These are phyloP conservation scores for Umbilicus rupestris DNA, from an alignment of 164 flowering plant genomes.

Conservation along the genomic window DNA sequence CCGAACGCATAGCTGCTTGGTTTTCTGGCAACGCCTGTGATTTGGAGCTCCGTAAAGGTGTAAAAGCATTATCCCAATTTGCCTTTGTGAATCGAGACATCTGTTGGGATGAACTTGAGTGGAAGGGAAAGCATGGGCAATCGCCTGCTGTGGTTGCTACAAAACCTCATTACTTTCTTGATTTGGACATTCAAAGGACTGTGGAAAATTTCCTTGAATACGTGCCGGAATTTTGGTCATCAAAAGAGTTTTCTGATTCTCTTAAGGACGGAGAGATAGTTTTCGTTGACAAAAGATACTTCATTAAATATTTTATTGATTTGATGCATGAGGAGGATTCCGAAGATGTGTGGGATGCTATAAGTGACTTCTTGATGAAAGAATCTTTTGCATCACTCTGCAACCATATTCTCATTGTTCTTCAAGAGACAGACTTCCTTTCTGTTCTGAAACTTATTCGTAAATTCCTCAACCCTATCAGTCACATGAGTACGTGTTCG, in stretches of 20 bases:
- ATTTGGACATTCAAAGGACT: conserved; percentile 68
- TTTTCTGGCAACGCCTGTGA: conserved; percentile 46
- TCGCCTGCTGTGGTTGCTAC: conserved; percentile 97
- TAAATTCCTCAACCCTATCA: conserved; percentile 23
- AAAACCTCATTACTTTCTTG: conserved; percentile 95
- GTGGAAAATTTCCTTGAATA: conserved; percentile 82
- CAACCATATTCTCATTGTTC: conserved; percentile 61
- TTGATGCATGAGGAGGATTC: conserved; percentile 67
- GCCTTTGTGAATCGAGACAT: conserved; percentile 82
- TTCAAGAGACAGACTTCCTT: conserved; percentile 50
- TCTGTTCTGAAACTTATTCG: conserved; percentile 32
- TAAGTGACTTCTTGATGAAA: conserved; percentile 50
- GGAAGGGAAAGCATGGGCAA: conserved; percentile 97
- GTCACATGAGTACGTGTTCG: conserved; percentile 15
- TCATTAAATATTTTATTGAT: conserved; percentile 47
- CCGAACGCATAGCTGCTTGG: conserved; percentile 65
- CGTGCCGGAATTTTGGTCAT: conserved; percentile 95
- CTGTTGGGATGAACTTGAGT: conserved; percentile 98
- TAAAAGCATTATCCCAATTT: conserved; percentile 75
- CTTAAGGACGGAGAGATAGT: conserved; percentile 74
- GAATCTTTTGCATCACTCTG: conserved; percentile 62
- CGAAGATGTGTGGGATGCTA: conserved; percentile 54
- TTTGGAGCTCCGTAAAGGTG: conserved; percentile 62
- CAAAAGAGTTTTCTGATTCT: conserved; percentile 73
- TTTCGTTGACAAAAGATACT: conserved; percentile 45